A percentile compares a stretch with the other conserved stretches of the same genome.
phyloP scores from a whole-genome alignment of 1,284 basidiomycete species.

The Leccinum cinnamomeum region DNA sequence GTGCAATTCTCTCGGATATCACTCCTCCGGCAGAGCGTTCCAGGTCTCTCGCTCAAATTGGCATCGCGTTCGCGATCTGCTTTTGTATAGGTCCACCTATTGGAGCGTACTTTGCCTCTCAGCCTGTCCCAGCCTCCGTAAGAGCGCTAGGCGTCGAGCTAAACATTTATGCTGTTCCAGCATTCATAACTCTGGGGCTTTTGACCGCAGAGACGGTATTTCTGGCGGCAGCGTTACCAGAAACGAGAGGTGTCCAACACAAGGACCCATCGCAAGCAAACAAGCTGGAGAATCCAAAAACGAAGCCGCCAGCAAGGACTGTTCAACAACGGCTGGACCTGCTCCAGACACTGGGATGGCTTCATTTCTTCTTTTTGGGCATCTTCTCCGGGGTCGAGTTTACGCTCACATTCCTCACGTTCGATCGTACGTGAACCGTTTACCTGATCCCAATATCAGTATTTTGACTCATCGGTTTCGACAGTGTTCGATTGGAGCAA shows the following conservation, averaged over 20 bases:
- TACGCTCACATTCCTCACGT: constrained; percentile 88
- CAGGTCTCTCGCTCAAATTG: constrained; percentile 85
- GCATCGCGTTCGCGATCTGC: constrained; percentile 91
- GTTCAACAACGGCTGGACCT: constrained; percentile 51
- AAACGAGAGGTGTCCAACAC: constrained; percentile 60
- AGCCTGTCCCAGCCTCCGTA: constrained; percentile 59
- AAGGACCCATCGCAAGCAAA: constrained; percentile 25
- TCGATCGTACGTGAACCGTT: constrained; percentile 60
- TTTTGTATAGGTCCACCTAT: constrained; percentile 86
- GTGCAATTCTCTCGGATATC: constrained; percentile 88
- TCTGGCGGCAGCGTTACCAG: constrained; percentile 70
- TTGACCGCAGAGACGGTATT: constrained; percentile 72
- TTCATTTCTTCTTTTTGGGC: constrained; percentile 83
- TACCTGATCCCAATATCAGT: neutral
- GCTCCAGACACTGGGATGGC: constrained; percentile 55
- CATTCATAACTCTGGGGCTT: constrained; percentile 72
- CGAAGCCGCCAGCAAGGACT: constrained; percentile 35
- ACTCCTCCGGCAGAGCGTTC: constrained; percentile 76
- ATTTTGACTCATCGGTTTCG: constrained; percentile 2
- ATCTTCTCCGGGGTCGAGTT: constrained; percentile 93
- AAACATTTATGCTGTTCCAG: constrained; percentile 86
- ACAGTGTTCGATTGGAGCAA: constrained; percentile 87
- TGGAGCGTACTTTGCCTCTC: constrained; percentile 78
- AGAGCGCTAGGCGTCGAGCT: constrained; percentile 63
- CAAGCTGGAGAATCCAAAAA: constrained; percentile 21